Conservation (phyloP, 805 yeast species). For the Kluyveromyces aestuarii region DNA sequence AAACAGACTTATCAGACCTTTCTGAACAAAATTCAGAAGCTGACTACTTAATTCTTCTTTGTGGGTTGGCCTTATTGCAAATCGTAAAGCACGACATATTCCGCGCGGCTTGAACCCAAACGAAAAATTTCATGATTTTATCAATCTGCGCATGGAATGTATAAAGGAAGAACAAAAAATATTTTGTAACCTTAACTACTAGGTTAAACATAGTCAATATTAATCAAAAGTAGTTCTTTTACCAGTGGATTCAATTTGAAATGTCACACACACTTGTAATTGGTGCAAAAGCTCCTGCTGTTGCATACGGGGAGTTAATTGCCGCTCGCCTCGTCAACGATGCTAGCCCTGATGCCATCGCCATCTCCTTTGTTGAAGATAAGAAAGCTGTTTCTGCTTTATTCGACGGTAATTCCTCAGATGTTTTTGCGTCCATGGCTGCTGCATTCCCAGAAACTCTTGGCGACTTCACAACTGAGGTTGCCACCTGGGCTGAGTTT, state of each 20-base stretch:
- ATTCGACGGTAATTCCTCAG: constrained; percentile 38
- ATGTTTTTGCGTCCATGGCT: constrained; percentile 42
- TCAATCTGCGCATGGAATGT: not conserved
- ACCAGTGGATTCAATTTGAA: constrained; percentile 15
- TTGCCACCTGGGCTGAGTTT: constrained; percentile 57
- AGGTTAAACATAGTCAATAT: too few relatives aligned
- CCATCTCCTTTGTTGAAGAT: constrained; percentile 62
- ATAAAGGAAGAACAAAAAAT: not conserved
- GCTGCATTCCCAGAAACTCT: constrained; percentile 42
- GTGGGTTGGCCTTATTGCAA: not conserved
- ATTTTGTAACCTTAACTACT: too few relatives aligned
- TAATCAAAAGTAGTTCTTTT: not conserved
- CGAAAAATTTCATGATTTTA: not conserved
- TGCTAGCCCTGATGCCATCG: constrained; percentile 40
- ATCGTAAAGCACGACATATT: not conserved
- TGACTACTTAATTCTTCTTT: too few relatives aligned
- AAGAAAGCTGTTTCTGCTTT: constrained; percentile 47
- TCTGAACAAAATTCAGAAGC: too few relatives aligned
- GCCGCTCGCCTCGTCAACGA: constrained; percentile 70
- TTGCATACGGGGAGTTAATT: constrained; percentile 69
- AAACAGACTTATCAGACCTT: too few relatives aligned
- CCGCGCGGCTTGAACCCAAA: not conserved
- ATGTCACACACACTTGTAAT: constrained; percentile 44
- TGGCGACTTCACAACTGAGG: constrained; percentile 22
- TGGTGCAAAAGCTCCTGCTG: constrained; percentile 79